These are phyloP conservation scores for Wallacemonas sp. DNA, from an alignment of 208 protist genomes.

Conservation along the genomic window DNA sequence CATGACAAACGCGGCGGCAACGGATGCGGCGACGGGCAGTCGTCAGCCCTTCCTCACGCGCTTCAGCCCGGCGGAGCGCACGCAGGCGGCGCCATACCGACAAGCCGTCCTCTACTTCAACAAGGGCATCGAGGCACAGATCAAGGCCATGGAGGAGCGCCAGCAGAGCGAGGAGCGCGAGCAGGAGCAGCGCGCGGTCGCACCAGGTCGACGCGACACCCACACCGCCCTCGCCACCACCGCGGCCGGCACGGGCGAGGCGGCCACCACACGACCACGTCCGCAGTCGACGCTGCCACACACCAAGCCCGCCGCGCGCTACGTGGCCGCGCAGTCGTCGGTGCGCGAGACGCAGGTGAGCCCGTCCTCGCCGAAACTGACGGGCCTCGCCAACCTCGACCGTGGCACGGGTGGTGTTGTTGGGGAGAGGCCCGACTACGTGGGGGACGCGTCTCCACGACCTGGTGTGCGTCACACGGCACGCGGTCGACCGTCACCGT, in stretches of 20 bases:
- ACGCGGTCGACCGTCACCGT: not conserved
- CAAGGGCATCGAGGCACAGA: constrained; percentile 3
- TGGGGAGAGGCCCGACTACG: too few relatives aligned
- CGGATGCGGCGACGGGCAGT: not conserved
- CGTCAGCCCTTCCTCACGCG: not conserved
- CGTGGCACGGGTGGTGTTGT: not conserved
- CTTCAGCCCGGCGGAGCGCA: not conserved
- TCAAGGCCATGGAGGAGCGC: constrained; percentile 10
- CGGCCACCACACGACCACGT: not conserved
- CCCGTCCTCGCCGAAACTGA: not conserved
- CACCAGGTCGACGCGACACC: not conserved
- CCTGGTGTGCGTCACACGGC: not conserved
- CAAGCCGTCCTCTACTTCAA: constrained; percentile 4
- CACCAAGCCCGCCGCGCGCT: not conserved
- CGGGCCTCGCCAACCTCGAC: not conserved
- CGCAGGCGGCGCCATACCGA: constrained; percentile 4
- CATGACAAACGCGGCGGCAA: too few relatives aligned
- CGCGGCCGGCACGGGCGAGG: not conserved
- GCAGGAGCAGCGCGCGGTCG: not conserved
- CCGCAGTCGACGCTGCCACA: constrained; percentile 14
- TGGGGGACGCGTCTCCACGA: not conserved
- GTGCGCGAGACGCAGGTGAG: not conserved
- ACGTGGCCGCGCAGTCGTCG: not conserved
- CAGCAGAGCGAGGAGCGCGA: constrained; percentile 3
- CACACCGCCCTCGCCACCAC: too few relatives aligned